Conservation (phyloP, 176 grass and related monocot species). For the Eremochloa ophiuroides region DNA sequence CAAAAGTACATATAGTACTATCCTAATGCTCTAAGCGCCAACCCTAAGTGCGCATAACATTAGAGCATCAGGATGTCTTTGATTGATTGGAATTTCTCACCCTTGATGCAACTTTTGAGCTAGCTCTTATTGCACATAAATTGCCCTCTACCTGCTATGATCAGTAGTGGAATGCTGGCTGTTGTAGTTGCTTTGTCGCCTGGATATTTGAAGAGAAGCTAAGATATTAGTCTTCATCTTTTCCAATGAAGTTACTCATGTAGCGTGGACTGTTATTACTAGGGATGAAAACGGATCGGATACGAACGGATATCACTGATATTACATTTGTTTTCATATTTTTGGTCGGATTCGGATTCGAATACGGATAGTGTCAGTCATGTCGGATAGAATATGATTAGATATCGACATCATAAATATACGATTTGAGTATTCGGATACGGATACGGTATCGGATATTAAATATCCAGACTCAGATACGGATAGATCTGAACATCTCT, state of each 20-base stretch:
- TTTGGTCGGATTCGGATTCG: too few relatives aligned
- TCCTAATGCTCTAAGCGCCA: slow-evolving; percentile 17
- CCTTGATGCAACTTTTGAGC: slow-evolving; percentile 24
- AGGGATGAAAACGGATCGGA: too few relatives aligned
- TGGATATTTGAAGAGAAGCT: slow-evolving; percentile 23
- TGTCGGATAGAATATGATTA: too few relatives aligned
- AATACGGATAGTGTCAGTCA: too few relatives aligned
- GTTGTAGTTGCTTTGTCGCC: neutral
- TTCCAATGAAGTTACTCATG: slow-evolving; percentile 16
- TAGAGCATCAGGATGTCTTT: slow-evolving; percentile 16
- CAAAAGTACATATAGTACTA: slow-evolving; percentile 3
- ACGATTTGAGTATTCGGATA: too few relatives aligned
- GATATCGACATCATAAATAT: too few relatives aligned
- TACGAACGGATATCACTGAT: too few relatives aligned
- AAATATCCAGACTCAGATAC: too few relatives aligned
- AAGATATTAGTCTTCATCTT: slow-evolving; percentile 6
- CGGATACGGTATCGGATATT: too few relatives aligned
- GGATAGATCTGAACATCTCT: too few relatives aligned
- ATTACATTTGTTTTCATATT: too few relatives aligned
- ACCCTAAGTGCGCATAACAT: slow-evolving; percentile 2
- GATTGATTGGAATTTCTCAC: neutral
- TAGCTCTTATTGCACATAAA: slow-evolving; percentile 3
- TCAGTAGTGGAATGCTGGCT: slow-evolving; percentile 18
- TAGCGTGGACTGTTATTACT: slow-evolving; percentile 22
- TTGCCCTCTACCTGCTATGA: slow-evolving; percentile 1